A percentile compares a stretch with the other conserved stretches of the same genome.
Evolutionary conservation across 176 grass and related monocot genomes (phyloP).

Genomic region (Otatea glauca): DNA sequence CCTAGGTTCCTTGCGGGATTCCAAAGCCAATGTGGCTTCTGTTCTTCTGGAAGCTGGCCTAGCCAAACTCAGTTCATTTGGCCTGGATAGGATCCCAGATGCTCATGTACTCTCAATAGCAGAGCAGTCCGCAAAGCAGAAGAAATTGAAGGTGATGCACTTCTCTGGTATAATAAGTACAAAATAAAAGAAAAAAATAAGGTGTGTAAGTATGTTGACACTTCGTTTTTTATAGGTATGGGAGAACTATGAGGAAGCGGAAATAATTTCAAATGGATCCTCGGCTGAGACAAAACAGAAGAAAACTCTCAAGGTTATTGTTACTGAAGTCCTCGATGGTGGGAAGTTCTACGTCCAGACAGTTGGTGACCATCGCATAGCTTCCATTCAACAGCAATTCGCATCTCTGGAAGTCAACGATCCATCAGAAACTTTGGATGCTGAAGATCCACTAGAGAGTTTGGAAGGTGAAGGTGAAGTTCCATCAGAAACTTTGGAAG

Average conservation of each 20-base stretch:
- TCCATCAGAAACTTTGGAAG: background rate
- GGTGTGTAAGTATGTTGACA: conserved; percentile 35
- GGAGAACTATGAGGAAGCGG: conserved; percentile 87
- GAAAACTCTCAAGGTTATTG: conserved; percentile 86
- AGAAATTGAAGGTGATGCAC: conserved; percentile 72
- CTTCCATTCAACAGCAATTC: conserved; percentile 56
- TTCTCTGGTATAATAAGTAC: background rate
- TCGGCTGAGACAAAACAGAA: conserved; percentile 64
- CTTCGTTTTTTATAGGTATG: conserved; percentile 66
- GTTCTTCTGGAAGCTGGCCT: conserved; percentile 82
- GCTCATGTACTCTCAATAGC: conserved; percentile 62
- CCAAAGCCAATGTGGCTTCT: conserved; percentile 72
- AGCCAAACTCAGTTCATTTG: conserved; percentile 85
- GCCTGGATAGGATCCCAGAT: conserved; percentile 74
- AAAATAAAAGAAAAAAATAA: conserved; percentile 2
- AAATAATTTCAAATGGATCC: conserved; percentile 73
- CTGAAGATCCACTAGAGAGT: background rate
- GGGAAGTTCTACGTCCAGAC: conserved; percentile 79
- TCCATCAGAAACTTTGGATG: background rate
- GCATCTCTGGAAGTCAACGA: conserved; percentile 52
- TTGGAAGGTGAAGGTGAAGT: conserved; percentile 13
- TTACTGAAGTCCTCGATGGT: conserved; percentile 78
- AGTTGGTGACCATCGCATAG: conserved; percentile 50
- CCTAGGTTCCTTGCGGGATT: conserved; percentile 83
- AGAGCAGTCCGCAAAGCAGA: conserved; percentile 83